Base-by-base conservation (phyloP, 2,329 filamentous ascomycete species). In the Hypoxylon sp. region DNA sequence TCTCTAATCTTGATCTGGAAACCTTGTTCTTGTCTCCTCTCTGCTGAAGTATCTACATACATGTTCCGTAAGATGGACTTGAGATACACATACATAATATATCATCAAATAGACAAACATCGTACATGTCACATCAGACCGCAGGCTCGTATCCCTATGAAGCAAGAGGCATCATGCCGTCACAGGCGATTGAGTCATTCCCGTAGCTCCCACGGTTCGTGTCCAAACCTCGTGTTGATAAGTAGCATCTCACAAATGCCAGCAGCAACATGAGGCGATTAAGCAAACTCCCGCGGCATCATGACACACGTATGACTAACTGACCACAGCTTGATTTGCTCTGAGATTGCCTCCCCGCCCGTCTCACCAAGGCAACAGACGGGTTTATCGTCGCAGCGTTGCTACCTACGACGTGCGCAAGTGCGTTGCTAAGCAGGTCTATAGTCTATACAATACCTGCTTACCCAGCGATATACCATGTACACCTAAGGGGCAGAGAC, bases 261-360 rank as follows among this genome's bases (percentile, higher is more conserved):
- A 50, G 48, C 20, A 58, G 55, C 45, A 52, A 51, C 21, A 43
- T 18, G 17, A 41, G 31, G 26, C 50, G 50, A 47, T 48, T 33
- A 66, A 54, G 48, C 48, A 49, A 57, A 48, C 41, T 58, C 48
- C 53, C 49, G 50, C 38, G 40, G 47, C 33, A 40, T 56, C 35
- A 58, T 58, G 50, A 63, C 48, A 52, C 43, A 52, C 27, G 45
- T 53, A 57, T 55, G 45, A 47, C 52, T 20, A n/a, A n/a, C n/a
- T n/a, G n/a, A n/a, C n/a, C n/a, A 21, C 26, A 17, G 38, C 23
- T 42, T 38, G 48, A 49, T 38, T 51, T 31, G 52, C 53, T 48
- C 26, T 38, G 33, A 49, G 42, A 60, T 51, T 47, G 18, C 29
- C 18, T n/a, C n/a, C 24, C n/a, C 29, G 26, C 33, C 46, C 29